Evolutionary conservation across 306 rosid genomes (phyloP), one percentile per base, ranked within the genome.

Genomic region (Senna tora): DNA sequence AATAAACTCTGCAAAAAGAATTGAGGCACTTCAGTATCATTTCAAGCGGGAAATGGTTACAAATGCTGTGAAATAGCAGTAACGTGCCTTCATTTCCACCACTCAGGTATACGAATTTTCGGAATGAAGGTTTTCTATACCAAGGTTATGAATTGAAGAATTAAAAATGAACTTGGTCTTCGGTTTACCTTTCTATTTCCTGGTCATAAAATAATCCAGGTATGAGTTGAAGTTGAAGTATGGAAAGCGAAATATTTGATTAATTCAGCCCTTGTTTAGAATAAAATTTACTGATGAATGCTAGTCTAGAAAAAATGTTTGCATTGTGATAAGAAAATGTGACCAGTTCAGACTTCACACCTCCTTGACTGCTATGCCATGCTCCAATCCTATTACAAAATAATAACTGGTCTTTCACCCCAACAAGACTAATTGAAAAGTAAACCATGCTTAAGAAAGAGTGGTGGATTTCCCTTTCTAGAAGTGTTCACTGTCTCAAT

Each of bases 61-160:
- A 21, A 42, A 13, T 4, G 47, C 66, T 7, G 36, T 17, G 49
- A 61, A 61, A 61, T 17, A 36, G 13, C 9, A 36, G 16, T 38
- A 36, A 17, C 49, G 4, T 38, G 67, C 67, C 67, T 34, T 61
- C 67, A 61, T 61, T 36, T 61, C 5, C 39, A 7, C 6, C 7
- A 0, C 10, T 17, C 49, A 4, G 49, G 1, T 19, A 34, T 17
- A 9, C 62, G 3, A 28, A 13, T 5, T 55, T 28, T n/a, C n/a
- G n/a, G n/a, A n/a, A n/a, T n/a, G n/a, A n/a, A n/a, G n/a, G n/a
- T n/a, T n/a, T n/a, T n/a, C n/a, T n/a, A n/a, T n/a, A n/a, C n/a
- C n/a, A n/a, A n/a, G n/a, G n/a, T n/a, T n/a, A n/a, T 33, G 3
- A 6, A 2, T 2, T 33, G 39, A 36, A 33, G 45, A 58, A n/a